phyloP scores from a whole-genome alignment of 768 basidiomycete genomes.

The Lentinula guzmanii region DNA sequence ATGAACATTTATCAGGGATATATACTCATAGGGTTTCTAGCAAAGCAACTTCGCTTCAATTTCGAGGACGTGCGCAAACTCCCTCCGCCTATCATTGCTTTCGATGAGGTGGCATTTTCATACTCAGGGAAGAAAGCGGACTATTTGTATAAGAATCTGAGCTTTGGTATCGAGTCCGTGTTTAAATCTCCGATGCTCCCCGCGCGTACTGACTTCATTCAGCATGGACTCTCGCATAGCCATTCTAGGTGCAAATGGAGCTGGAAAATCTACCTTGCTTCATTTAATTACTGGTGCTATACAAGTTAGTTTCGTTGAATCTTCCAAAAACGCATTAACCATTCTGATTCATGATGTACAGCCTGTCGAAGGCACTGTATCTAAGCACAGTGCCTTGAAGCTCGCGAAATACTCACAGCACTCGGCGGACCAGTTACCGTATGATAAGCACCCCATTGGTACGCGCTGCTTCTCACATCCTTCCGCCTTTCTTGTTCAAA shows the following conservation, averaged over 20 bases:
- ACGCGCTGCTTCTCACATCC: neutral
- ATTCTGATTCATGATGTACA: constrained; percentile 22
- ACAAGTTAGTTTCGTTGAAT: neutral
- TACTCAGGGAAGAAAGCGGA: constrained; percentile 89
- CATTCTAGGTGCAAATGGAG: constrained; percentile 94
- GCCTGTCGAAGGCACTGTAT: constrained; percentile 80
- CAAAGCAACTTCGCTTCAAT: constrained; percentile 80
- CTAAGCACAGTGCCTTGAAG: constrained; percentile 86
- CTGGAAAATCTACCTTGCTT: constrained; percentile 89
- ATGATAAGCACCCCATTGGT: constrained; percentile 66
- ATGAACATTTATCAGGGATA: neutral
- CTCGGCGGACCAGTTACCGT: constrained; percentile 96
- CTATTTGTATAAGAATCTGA: constrained; percentile 81
- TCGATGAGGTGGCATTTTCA: constrained; percentile 90
- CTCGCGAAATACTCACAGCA: constrained; percentile 99
- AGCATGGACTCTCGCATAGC: constrained; percentile 95
- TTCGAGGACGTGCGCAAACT: constrained; percentile 93
- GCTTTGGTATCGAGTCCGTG: constrained; percentile 96
- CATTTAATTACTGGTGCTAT: constrained; percentile 83
- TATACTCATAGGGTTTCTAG: neutral
- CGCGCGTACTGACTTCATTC: neutral
- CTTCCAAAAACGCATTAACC: neutral
- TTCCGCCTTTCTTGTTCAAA: neutral
- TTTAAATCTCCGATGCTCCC: neutral
- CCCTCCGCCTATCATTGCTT: constrained; percentile 96